Evolutionary conservation across 1,284 basidiomycete genomes (phyloP).

Genomic region (Irpex sp.): DNA sequence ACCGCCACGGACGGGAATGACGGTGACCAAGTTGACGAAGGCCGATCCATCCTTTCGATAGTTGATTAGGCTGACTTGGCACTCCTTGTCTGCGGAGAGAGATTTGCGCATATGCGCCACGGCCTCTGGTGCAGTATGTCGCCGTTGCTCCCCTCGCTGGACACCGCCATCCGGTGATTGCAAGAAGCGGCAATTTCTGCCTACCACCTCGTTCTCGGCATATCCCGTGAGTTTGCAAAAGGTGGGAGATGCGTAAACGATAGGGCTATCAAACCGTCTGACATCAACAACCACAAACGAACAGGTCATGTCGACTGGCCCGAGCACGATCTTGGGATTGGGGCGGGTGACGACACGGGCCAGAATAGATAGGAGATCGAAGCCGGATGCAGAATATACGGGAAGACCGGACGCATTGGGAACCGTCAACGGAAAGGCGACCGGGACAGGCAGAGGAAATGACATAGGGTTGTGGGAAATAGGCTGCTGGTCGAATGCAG

Average conservation of each 20-base stretch:
- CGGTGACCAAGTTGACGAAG: conserved; percentile 84
- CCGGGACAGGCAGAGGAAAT: background rate
- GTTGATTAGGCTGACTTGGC: conserved; percentile 85
- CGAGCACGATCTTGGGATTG: conserved; percentile 75
- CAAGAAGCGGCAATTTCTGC: conserved; percentile 87
- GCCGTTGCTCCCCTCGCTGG: conserved; percentile 60
- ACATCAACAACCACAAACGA: conserved; percentile 88
- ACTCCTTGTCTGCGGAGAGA: conserved; percentile 76
- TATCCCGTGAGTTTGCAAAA: conserved; percentile 88
- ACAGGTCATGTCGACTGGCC: conserved; percentile 90
- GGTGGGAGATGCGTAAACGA: conserved; percentile 83
- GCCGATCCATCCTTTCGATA: conserved; percentile 84
- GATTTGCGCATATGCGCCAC: conserved; percentile 68
- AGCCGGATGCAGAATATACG: conserved; percentile 87
- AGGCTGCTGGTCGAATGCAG: background rate
- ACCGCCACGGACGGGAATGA: conserved; percentile 78
- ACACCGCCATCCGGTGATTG: conserved; percentile 74
- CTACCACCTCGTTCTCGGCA: conserved; percentile 72
- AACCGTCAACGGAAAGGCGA: conserved; percentile 6
- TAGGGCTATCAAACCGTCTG: conserved; percentile 75
- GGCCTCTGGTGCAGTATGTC: conserved; percentile 66
- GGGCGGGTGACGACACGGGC: conserved; percentile 73
- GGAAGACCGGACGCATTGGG: conserved; percentile 33
- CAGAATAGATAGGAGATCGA: conserved; percentile 84
- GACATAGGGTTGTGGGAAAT: background rate